Conservation (phyloP, 1,139 yeast species). For the Diutina sp. region DNA sequence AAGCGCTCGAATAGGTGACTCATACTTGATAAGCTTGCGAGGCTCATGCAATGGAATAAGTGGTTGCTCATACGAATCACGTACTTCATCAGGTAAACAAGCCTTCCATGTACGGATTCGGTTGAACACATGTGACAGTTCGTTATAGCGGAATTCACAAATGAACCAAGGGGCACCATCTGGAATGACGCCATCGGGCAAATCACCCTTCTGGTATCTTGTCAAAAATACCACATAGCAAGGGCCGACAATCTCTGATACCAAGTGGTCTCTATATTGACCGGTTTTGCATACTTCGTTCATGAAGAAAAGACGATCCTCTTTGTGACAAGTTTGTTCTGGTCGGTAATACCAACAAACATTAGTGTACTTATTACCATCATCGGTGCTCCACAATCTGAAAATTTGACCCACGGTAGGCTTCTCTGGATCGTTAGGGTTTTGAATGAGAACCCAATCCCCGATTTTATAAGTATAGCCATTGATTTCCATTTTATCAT, state of each 20-base stretch:
- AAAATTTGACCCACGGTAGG: slow-evolving; percentile 93
- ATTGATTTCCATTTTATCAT: slow-evolving; percentile 60
- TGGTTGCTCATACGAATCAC: slow-evolving; percentile 68
- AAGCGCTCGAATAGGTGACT: slow-evolving; percentile 72
- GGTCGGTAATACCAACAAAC: slow-evolving; percentile 98
- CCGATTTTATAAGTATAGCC: slow-evolving; percentile 76
- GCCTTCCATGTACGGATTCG: slow-evolving; percentile 98
- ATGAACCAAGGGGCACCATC: slow-evolving; percentile 76
- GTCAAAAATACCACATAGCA: slow-evolving; percentile 93
- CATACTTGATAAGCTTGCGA: slow-evolving; percentile 59
- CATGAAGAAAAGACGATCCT: slow-evolving; percentile 76
- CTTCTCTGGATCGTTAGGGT: slow-evolving; percentile 76
- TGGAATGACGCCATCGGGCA: slow-evolving; percentile 52
- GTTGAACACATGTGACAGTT: slow-evolving; percentile 78
- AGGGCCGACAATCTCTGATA: slow-evolving; percentile 80
- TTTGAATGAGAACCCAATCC: slow-evolving; percentile 84
- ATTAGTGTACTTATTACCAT: slow-evolving; percentile 78
- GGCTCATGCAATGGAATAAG: slow-evolving; percentile 38
- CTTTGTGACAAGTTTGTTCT: slow-evolving; percentile 92
- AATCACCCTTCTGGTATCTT: slow-evolving; percentile 89
- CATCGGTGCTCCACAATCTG: slow-evolving; percentile 79
- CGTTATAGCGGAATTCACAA: slow-evolving; percentile 92
- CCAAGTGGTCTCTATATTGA: slow-evolving; percentile 87
- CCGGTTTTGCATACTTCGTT: slow-evolving; percentile 96
- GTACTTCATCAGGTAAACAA: slow-evolving; percentile 91